Base-by-base conservation (phyloP, 2,329 filamentous ascomycete species). In the Sarocladiaceae sp. region DNA sequence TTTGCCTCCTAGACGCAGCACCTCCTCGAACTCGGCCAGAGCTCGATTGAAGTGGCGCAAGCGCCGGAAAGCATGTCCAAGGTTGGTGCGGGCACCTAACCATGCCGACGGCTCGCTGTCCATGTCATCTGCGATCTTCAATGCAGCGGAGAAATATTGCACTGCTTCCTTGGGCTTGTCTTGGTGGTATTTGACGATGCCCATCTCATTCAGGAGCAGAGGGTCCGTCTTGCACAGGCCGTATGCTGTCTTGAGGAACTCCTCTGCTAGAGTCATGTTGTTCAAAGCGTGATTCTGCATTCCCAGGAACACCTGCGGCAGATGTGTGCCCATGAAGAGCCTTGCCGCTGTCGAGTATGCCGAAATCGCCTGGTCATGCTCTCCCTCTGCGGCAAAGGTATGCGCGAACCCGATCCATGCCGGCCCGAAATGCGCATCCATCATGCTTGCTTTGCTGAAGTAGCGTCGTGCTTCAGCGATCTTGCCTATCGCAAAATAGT, bases 361-460 rank as follows among this genome's bases (percentile, higher is more conserved):
- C 8, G 92, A 95, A 57, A 99, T 97, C 46, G 94, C 94, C 71
- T 99, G 94, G 66, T 99, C 94, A 67, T 97, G 92, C 69, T 99
- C 94, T 50, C 94, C 94, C 67, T 99, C 94, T 11, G 91, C 92
- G 1, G 94, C 94, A 66, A 99, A 99, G 0, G 94, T 99, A 67
- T 99, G 95, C 1, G 94, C 94, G 64, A 99, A 99, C 1, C 95
- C 94, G 58, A 99, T 97, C 94, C 94, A 99, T 3, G 94, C 94
- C 1, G 94, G 90, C 0, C 93, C 93, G 62, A 96, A 99, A 71
- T 97, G 93, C 6, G 93, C 89, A 64, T 99, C 92, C 86, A 99
- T 93, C 76, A 97, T 88, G 58, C 90, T 96, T 4, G 95, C 89
- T 71, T 99, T 99, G 63, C 90, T 96, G 69, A 99, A 99, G 74